Base-by-base conservation (phyloP, 768 basidiomycete species). In the Amanita fuliginea region DNA sequence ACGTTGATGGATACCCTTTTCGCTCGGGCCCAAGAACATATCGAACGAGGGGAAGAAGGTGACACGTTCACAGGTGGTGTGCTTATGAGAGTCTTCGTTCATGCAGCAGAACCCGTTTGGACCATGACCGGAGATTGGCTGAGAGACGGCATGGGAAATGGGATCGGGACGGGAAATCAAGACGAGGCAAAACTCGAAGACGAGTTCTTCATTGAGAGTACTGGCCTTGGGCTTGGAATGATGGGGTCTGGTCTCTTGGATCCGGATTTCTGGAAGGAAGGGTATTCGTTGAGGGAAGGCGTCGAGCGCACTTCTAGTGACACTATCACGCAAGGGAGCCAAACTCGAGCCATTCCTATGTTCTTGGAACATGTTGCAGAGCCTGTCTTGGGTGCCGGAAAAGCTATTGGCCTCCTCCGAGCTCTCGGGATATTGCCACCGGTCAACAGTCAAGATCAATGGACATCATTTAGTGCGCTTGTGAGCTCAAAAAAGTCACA, bases 151-250 rank as follows among this genome's bases (percentile, higher is more conserved):
- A 85, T 85, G 80, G 78, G 78, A 3, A 58, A 73, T 8, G 65
- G 68, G 7, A 54, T 70, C 51, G 62, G 67, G 40, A 49, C 65
- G 51, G 60, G 61, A 4, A 46, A 55, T 26, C 57, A 55, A 14
- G 54, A 53, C 34, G 60, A 62, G 11, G 67, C 64, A 43, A 70
- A 68, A 37, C 67, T 83, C 1, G 80, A 83, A 16, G 81, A 82
- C 9, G 88, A 92, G 57, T 89, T 89, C 64, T 90, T 91, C 62
- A 78, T 92, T 41, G 83, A 85, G 57, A 75, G 77, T 53, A 86
- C 76, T 57, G 81, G 79, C 16, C 67, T 86, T 39, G 72, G 71
- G 0, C 51, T 71, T 44, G 74, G 74, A 35, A 70, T 71, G 59
- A 64, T 70, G 59, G 72, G 70, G 3, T 59, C 74, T 39, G 74